Evolutionary conservation across 2,329 filamentous ascomycete species (phyloP).

Genomic region (Penicillium sp.): DNA sequence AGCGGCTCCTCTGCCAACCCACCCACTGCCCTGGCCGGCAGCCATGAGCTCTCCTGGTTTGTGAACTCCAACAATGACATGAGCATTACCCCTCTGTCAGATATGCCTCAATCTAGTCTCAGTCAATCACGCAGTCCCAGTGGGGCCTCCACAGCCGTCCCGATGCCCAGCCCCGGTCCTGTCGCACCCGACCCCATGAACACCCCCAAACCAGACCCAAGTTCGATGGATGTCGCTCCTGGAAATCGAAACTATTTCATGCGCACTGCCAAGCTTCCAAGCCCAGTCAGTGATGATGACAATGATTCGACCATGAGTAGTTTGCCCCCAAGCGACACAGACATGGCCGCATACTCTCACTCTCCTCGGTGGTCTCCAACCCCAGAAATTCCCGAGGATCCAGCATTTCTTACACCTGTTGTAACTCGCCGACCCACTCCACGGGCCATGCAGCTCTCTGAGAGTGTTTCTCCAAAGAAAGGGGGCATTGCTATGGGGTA

Average conservation of each 20-base stretch:
- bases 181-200: not conserved
- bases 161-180: not conserved
- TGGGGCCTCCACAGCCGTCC: not conserved
- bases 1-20: not conserved
- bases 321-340: not conserved
- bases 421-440: not conserved
- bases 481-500: constrained; percentile 76
- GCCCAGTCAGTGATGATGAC: constrained; percentile 42
- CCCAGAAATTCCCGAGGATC: not conserved
- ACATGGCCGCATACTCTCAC: not conserved
- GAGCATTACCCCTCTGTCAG: not conserved
- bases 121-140: not conserved
- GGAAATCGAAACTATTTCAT: not conserved
- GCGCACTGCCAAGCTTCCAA: constrained; percentile 27
- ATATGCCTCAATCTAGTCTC: not conserved
- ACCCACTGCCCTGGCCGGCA: not conserved
- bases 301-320: not conserved
- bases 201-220: not conserved
- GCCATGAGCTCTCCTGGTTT: not conserved
- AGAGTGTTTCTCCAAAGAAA: constrained; percentile 42
- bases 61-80: not conserved
- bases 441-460: not conserved
- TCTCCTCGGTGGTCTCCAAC: not conserved
- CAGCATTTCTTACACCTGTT: not conserved
- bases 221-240: not conserved